Evolutionary conservation across 2,329 filamentous ascomycete genomes (phyloP).

Genomic region (Xylaria sp.): DNA sequence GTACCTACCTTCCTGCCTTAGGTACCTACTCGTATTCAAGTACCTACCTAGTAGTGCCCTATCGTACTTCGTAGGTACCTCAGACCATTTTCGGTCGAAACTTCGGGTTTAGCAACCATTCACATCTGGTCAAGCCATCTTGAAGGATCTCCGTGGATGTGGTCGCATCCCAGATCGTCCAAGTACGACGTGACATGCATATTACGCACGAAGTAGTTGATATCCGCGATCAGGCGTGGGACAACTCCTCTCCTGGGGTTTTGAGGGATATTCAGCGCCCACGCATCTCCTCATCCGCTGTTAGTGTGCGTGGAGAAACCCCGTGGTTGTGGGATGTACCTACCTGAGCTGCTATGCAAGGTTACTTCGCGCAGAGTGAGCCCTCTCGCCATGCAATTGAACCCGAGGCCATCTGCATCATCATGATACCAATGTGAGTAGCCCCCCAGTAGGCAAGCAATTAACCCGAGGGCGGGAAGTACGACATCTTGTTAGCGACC

Average conservation of each 20-base stretch:
- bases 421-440: too few relatives aligned
- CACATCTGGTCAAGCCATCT: neutral
- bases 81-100: neutral
- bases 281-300: slow-evolving; percentile 15
- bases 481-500: neutral
- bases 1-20: neutral
- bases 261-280: slow-evolving; percentile 5
- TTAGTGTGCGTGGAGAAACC: slow-evolving; percentile 13
- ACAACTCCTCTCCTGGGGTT: neutral
- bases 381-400: slow-evolving; percentile 6
- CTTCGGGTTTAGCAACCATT: neutral
- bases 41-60: neutral
- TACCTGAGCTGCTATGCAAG: slow-evolving; percentile 19
- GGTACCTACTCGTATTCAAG: neutral
- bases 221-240: neutral
- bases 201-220: neutral
- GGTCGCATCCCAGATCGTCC: neutral
- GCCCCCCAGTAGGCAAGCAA: too few relatives aligned
- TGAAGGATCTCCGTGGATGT: neutral
- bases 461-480: neutral
- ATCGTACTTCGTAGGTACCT: neutral
- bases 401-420: slow-evolving; percentile 3
- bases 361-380: slow-evolving; percentile 14
- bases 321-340: slow-evolving; percentile 12
- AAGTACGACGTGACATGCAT: neutral